Evolutionary conservation across 1,284 basidiomycete species (phyloP).

Genomic region (Rhodotorula mucilaginosa): DNA sequence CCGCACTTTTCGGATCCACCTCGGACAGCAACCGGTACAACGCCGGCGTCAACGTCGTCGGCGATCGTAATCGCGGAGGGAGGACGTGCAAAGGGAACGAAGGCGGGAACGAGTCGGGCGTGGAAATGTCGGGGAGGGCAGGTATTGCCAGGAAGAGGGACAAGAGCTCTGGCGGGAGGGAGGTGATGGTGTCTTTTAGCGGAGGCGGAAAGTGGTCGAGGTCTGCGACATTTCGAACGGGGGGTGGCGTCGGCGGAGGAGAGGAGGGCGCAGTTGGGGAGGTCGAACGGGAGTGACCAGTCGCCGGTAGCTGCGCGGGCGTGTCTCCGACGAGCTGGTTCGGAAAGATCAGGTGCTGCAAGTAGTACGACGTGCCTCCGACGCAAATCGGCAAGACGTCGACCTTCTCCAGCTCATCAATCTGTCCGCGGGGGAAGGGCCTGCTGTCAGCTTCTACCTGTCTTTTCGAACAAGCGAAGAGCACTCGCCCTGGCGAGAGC

Average conservation of each 20-base stretch:
- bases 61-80: constrained; percentile 55
- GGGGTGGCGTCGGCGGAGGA: neutral
- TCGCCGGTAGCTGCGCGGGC: neutral
- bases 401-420: constrained; percentile 63
- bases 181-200: constrained; percentile 43
- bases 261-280: constrained; percentile 2
- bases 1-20: constrained; percentile 73
- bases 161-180: constrained; percentile 56
- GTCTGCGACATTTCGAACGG: constrained; percentile 27
- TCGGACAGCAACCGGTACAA: constrained; percentile 66
- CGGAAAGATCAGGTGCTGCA: constrained; percentile 72
- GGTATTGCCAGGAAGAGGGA: constrained; percentile 52
- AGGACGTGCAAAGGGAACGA: constrained; percentile 51
- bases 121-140: constrained; percentile 35
- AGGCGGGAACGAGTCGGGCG: constrained; percentile 36
- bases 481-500: constrained; percentile 41
- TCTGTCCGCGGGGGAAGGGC: constrained; percentile 53
- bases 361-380: constrained; percentile 95
- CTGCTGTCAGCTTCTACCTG: constrained; percentile 50
- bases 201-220: constrained; percentile 41
- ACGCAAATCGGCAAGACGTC: constrained; percentile 79
- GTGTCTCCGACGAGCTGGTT: constrained; percentile 46
- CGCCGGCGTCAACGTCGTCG: constrained; percentile 59
- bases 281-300: neutral
- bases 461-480: neutral